A percentile compares a stretch with the other conserved stretches of the same genome.
These are phyloP conservation scores for Pyrrhoderma lamaoense DNA, from an alignment of 1,284 basidiomycete genomes.

Conservation along the genomic window DNA sequence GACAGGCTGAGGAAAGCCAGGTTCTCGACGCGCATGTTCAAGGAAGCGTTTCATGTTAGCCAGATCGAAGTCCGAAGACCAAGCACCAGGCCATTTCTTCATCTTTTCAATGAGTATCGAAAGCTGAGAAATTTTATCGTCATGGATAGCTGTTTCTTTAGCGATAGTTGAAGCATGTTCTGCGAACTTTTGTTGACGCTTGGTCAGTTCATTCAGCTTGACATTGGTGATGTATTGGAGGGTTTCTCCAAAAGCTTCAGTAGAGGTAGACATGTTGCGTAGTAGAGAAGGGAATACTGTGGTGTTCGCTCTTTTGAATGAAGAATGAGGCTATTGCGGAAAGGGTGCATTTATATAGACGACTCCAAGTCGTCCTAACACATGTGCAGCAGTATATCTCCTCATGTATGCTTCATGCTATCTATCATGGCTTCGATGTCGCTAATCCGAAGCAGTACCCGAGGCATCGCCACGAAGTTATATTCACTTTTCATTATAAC, in stretches of 20 bases:
- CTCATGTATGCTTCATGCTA: too few species aligned
- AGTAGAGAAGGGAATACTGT: too few species aligned
- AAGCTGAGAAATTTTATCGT: slow-evolving; percentile 4
- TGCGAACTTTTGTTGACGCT: slow-evolving; percentile 22
- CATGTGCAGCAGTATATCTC: too few species aligned
- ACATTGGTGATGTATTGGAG: slow-evolving; percentile 36
- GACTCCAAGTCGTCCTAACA: too few species aligned
- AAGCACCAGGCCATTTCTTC: slow-evolving; percentile 12
- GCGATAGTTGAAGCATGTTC: slow-evolving; percentile 1
- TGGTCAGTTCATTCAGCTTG: slow-evolving; percentile 36
- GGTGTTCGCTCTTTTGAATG: too few species aligned
- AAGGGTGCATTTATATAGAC: too few species aligned
- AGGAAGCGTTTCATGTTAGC: slow-evolving; percentile 11
- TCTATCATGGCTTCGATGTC: too few species aligned
- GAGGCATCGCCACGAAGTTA: too few species aligned
- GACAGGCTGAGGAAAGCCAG: slow-evolving; percentile 7
- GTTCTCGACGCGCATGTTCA: slow-evolving; percentile 12
- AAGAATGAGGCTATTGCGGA: too few species aligned
- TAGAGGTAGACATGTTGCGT: slow-evolving; percentile 15
- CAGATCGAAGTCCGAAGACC: slow-evolving; percentile 11
- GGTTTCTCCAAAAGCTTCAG: slow-evolving; percentile 23
- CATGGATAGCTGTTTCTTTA: background rate
- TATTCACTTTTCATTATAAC: too few species aligned
- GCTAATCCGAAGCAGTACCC: too few species aligned
- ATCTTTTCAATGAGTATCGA: slow-evolving; percentile 12